Evolutionary conservation across 176 grass and related monocot species (phyloP), one percentile per base, ranked within the genome.

Genomic region (Oryza glaberrima): DNA sequence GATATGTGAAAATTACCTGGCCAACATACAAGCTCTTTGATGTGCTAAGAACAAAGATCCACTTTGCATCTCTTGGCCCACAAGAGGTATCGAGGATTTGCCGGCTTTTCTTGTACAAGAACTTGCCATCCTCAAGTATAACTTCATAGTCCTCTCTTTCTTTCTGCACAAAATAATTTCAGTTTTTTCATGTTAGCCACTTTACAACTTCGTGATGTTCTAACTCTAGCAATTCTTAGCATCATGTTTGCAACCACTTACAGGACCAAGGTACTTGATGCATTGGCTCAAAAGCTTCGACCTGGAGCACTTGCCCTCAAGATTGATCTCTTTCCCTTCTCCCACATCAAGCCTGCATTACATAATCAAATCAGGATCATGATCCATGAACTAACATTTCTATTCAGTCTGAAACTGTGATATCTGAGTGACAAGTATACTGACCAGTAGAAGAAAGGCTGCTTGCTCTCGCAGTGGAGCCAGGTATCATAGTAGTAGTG

Each of bases 381-480:
- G 19, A 88, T 40, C 7, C 38, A 40, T 40, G 38, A 40, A 40
- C 38, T 40, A 40, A 78, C 25, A 43, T 28, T 17, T 46, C 65
- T 30, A 66, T 77, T 44, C 30, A 26, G 41, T 9, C 56, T 13
- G 45, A 47, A 79, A 40, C 4, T 17, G 2, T 14, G 6, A 81
- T 22, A 72, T 22, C 41, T 4, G 20, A 61, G 25, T 11, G 0
- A 49, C 34, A 8, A 10, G 2, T 63, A 38, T 49, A 75, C 85
- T 65, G 38, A 97, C 95, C 95, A 98, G 88, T 98, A 98, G 85
- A 98, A 98, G 88, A 98, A 98, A 52, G 95, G 92, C 9, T 98
- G 88, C 75, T 91, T 94, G 95, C 95, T 94, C 76, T 94, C 92
- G 4, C 88, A 91, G 52, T 82, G 67, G 54, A 97, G 69, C 94